Base-by-base conservation (phyloP, 495 filamentous ascomycete genomes). In the Aspergillus steynii region DNA sequence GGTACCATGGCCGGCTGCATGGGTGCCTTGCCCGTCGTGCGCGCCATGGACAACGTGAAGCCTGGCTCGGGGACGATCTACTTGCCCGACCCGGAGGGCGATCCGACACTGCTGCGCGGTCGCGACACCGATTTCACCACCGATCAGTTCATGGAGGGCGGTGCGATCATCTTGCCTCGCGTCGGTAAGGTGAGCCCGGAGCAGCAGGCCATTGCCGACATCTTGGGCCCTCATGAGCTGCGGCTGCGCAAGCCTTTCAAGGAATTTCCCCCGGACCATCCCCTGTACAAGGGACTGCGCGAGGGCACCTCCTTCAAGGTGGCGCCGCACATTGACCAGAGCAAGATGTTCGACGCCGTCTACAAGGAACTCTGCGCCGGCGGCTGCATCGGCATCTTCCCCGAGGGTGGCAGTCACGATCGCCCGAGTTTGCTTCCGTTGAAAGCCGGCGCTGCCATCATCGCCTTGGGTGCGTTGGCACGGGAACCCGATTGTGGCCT, bases 381-480 rank as follows among this genome's bases (percentile, higher is more conserved):
- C 25, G 95, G 93, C 29, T 97, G 93, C 69, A 88, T 98, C 52
- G 95, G 96, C 56, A 97, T 99, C 68, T 99, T 98, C 70, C 95
- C 95, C 1, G 95, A 99, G 75, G 95, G 95, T 64, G 95, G 95
- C 61, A 97, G 93, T 71, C 95, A 99, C 74, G 95, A 99, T 71
- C 87, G 95, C 58, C 92, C 96, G 8, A 92, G 96, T 70, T 80
- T 99, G 26, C 81, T 99, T 50, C 96, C 96, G 5, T 78, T 99
- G 53, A 99, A 99, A 84, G 96, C 95, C 71, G 95, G 95, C 71
- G 92, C 98, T 55, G 95, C 95, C 50, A 91, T 99, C 62, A 99
- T 99, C 93, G 95, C 95, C 27, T 83, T 99, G 50, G 95, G 94
- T 26, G 90, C 96, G 3, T 80, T 99, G 31, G 90, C 90, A 15